A percentile compares a stretch with the other conserved stretches of the same genome.
Conservation (phyloP, 2,329 filamentous ascomycete genomes). For the Penicillium griseofulvum region DNA sequence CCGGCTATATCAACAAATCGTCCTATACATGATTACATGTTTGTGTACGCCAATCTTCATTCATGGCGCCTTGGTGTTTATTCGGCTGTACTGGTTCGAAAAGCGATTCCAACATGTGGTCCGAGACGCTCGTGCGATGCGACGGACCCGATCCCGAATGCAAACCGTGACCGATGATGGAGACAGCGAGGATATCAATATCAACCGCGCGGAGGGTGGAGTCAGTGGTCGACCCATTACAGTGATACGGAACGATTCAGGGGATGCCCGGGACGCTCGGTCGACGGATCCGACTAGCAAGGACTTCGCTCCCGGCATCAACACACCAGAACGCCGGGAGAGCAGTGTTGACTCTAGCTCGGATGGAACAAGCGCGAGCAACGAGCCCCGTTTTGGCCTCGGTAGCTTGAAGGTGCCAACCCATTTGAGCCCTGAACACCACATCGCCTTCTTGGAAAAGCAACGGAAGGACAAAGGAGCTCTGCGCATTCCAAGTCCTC, state of each 20-base stretch:
- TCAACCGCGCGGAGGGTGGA: conserved; percentile 37
- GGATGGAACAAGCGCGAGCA: conserved; percentile 12
- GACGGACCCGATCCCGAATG: conserved; percentile 63
- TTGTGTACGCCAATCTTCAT: conserved; percentile 80
- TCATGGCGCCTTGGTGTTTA: conserved; percentile 81
- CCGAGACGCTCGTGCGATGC: conserved; percentile 64
- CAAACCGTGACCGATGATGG: conserved; percentile 50
- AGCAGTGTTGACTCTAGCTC: conserved; percentile 20
- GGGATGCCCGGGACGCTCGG: conserved; percentile 25
- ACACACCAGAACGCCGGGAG: conserved; percentile 21
- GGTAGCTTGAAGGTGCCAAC: conserved; percentile 54
- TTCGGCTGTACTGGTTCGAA: conserved; percentile 97
- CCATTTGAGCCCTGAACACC: conserved; percentile 64
- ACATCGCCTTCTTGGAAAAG: conserved; percentile 83
- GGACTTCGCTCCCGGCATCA: conserved; percentile 25
- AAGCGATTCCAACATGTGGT: conserved; percentile 87
- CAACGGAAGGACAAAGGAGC: conserved; percentile 75
- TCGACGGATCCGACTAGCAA: conserved; percentile 22
- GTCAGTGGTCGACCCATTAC: conserved; percentile 40
- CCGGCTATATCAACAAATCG: conserved; percentile 69
- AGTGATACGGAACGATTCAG: conserved; percentile 35
- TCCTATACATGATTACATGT: conserved; percentile 70
- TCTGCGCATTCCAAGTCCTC: conserved; percentile 83
- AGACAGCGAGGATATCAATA: conserved; percentile 35
- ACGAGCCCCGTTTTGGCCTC: conserved; percentile 48